Percentiles rank a stretch among this genome's conserved stretches.
phyloP scores from a whole-genome alignment of 2,329 filamentous ascomycete species.

The Cytospora schulzeri region DNA sequence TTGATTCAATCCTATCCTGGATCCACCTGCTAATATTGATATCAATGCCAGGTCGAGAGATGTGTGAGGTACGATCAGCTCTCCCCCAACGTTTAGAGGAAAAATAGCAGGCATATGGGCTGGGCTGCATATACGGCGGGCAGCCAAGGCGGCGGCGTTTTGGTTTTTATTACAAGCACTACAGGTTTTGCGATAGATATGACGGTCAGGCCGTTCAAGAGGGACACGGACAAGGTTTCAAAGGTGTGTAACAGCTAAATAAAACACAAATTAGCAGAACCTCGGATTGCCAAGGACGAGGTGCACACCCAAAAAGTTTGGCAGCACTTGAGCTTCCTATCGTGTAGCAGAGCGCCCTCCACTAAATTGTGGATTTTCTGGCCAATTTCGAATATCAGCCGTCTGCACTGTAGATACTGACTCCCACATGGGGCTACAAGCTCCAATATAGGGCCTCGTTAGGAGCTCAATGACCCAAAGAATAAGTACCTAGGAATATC shows the following conservation, averaged over 20 bases:
- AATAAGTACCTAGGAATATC: no score
- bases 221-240: background rate
- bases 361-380: no score
- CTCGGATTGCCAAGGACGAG: background rate
- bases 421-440: no score
- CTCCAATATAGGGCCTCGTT: no score
- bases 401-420: no score
- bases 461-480: no score
- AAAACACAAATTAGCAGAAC: background rate
- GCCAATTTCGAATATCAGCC: no score
- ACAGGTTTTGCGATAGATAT: background rate
- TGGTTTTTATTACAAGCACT: background rate
- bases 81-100: conserved; percentile 75
- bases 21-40: conserved; percentile 10
- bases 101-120: background rate
- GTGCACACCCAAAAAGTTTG: background rate
- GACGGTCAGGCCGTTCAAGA: background rate
- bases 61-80: conserved; percentile 91
- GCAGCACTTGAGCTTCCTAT: background rate
- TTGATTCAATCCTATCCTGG: conserved; percentile 10
- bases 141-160: background rate
- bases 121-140: background rate
- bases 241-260: background rate
- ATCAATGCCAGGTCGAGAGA: conserved; percentile 65
- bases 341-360: background rate